Evolutionary conservation across 495 filamentous ascomycete species (phyloP), one percentile per base, ranked within the genome.

Genomic region (Bacidia gigantensis): DNA sequence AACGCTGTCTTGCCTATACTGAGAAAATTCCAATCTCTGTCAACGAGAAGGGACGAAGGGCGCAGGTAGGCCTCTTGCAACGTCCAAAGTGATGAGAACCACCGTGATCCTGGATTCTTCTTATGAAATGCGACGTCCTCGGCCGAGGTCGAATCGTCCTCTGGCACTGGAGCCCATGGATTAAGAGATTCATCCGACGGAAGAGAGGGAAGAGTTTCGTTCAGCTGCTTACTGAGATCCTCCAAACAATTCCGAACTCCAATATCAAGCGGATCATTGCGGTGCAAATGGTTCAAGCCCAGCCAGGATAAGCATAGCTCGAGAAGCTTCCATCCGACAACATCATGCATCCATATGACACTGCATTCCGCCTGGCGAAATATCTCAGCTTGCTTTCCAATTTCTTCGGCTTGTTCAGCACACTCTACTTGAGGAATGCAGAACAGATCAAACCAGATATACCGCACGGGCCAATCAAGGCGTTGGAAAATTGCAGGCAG

Each of bases 321-420:
- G 29, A 35, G 29, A 5, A 26, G 17, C 3, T 0, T 3, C 48
- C 48, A 50, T 10, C 24, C 20, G 14, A n/a, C 22, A 2, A 32
- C 48, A 26, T 50, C 48, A 24, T 50, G 24, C 1, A 50, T 50
- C 48, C 48, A 50, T 26, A 32, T 12, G 9, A 50, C 29, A 22
- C 17, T 32, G 21, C 48, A 22, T 22, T 24, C 21, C n/a, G 48
- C 48, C 18, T 50, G 24, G 1, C 29, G 48, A n/a, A 50, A 50
- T 3, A 50, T 50, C 18, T 17, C 3, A 7, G 29, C 29, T 14
- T 35, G 29, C 29, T 35, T 35, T 35, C 29, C 29, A 35, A 35
- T 35, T 14, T 35, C 29, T 35, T 35, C 29, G 14, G 29, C 29
- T 14, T 35, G 29, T 14, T 35, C 29, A 35, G 29, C 7, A 35